Percentiles rank a stretch among this genome's conserved stretches.
Evolutionary conservation across 2,329 filamentous ascomycete genomes (phyloP).

Genomic region (Pseudofabraea citricarpa): DNA sequence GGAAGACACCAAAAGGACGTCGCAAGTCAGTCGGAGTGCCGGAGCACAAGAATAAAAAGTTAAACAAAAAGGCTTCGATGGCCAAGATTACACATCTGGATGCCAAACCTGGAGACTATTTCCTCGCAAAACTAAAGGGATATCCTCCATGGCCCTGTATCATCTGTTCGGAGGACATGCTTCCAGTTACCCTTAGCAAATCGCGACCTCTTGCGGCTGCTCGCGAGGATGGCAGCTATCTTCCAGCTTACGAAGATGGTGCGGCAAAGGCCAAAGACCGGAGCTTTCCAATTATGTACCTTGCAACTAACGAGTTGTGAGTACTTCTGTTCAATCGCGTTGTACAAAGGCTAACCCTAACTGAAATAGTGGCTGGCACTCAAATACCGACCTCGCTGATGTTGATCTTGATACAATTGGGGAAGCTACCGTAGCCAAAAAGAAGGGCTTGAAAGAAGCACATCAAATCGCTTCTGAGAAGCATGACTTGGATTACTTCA

Average conservation of each 20-base stretch:
- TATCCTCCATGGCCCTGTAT: constrained; percentile 93
- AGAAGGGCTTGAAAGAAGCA: constrained; percentile 74
- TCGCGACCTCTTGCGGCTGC: constrained; percentile 80
- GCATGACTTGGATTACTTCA: constrained; percentile 77
- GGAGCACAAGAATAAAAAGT: constrained; percentile 70
- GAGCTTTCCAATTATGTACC: constrained; percentile 92
- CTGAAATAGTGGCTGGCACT: constrained; percentile 74
- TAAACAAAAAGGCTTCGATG: constrained; percentile 81
- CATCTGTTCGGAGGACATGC: constrained; percentile 90
- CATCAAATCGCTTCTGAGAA: constrained; percentile 76
- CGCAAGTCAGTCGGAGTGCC: constrained; percentile 71
- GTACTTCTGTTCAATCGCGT: constrained; percentile 33
- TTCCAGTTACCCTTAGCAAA: constrained; percentile 72
- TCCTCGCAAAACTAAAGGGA: constrained; percentile 88
- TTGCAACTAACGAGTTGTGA: constrained; percentile 96
- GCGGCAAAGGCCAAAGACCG: constrained; percentile 82
- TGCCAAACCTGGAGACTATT: constrained; percentile 87
- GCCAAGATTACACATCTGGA: constrained; percentile 67
- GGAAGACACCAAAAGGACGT: constrained; percentile 45
- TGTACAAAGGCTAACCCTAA: constrained; percentile 8
- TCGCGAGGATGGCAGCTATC: constrained; percentile 78
- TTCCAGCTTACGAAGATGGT: constrained; percentile 80
- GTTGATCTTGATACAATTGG: constrained; percentile 71
- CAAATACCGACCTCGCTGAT: constrained; percentile 75
- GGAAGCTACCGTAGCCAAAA: constrained; percentile 63